Conservation (phyloP, 768 basidiomycete genomes). For the Megacollybia marginata region DNA sequence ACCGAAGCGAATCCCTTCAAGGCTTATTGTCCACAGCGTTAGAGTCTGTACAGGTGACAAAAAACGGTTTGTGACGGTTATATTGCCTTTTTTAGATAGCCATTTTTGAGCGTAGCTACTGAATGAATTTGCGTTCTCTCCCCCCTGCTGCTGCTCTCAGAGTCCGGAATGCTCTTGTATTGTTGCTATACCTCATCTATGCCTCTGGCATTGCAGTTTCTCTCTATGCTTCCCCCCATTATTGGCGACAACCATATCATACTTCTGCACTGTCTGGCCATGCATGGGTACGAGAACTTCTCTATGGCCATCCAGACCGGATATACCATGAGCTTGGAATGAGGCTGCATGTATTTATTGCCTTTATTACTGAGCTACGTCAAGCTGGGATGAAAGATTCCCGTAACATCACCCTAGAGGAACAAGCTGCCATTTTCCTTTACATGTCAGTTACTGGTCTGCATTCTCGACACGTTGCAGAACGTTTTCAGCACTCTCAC, state of each 20-base stretch:
- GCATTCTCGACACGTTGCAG: conserved; percentile 16
- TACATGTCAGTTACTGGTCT: conserved; percentile 19
- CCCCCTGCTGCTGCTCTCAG: too few species aligned
- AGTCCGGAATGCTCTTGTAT: too few species aligned
- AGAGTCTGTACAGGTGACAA: too few species aligned
- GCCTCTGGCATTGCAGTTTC: neutral
- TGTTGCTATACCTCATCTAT: conserved; percentile 7
- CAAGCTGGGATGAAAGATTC: conserved; percentile 1
- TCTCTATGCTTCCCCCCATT: neutral
- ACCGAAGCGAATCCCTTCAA: too few species aligned
- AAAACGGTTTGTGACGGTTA: too few species aligned
- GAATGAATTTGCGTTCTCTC: too few species aligned
- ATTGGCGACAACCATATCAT: conserved; percentile 7
- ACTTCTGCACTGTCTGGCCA: conserved; percentile 12
- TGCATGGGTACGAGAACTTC: conserved; percentile 12
- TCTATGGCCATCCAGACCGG: conserved; percentile 10
- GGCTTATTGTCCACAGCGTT: too few species aligned
- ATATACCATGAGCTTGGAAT: conserved; percentile 5
- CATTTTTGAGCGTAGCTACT: too few species aligned
- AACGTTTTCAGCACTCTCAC: conserved; percentile 20
- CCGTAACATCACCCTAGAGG: conserved; percentile 11
- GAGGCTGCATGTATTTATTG: conserved; percentile 10
- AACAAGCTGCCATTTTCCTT: conserved; percentile 21
- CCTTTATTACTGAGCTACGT: conserved; percentile 5
- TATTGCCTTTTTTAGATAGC: too few species aligned